Percentiles rank a stretch among this genome's conserved stretches.
phyloP scores from a whole-genome alignment of 768 basidiomycete species.

The Suillus brevipes region DNA sequence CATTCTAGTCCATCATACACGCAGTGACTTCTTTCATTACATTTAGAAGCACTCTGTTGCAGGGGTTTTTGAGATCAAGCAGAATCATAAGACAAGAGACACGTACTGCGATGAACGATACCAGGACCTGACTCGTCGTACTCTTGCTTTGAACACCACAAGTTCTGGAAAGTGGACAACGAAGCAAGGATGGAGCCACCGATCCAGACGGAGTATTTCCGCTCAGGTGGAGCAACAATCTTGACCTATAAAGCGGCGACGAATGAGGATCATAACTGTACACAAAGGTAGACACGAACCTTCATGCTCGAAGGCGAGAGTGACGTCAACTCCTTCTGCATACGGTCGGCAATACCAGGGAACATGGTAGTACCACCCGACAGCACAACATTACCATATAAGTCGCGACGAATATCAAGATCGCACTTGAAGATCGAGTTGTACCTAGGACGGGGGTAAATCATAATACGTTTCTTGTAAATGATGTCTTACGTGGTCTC shows the following conservation, averaged over 20 bases:
- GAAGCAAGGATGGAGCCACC: conserved; percentile 86
- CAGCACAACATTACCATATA: conserved; percentile 41
- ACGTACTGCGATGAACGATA: conserved; percentile 77
- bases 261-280: not conserved
- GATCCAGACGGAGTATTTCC: conserved; percentile 97
- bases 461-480: not conserved
- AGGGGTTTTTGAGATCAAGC: conserved; percentile 2
- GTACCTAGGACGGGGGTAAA: conserved; percentile 33
- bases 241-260: conserved; percentile 55
- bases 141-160: conserved; percentile 93
- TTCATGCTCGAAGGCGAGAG: conserved; percentile 86
- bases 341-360: conserved; percentile 93
- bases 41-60: conserved; percentile 28
- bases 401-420: conserved; percentile 52
- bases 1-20: conserved; percentile 30
- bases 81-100: not conserved
- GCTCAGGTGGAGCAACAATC: conserved; percentile 91
- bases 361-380: conserved; percentile 93
- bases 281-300: conserved; percentile 34
- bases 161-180: conserved; percentile 92
- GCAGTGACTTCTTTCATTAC: conserved; percentile 20
- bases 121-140: conserved; percentile 85
- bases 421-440: conserved; percentile 72
- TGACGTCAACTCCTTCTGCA: conserved; percentile 90
- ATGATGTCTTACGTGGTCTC: conserved; percentile 53